phyloP scores from a whole-genome alignment of 164 flowering plant species.

The Pachysandra terminalis region DNA sequence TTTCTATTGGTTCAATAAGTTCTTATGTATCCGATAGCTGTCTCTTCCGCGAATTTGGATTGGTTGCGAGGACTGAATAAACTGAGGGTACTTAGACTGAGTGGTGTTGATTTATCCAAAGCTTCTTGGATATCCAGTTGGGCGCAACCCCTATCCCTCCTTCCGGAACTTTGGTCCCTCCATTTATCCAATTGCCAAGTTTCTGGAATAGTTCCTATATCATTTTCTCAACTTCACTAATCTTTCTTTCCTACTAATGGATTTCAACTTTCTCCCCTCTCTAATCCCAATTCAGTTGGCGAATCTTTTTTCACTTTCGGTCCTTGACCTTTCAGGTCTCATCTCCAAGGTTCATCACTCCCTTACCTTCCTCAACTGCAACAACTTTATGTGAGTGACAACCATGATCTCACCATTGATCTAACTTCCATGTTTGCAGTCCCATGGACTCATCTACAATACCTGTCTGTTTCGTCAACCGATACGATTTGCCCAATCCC shows the following conservation, averaged over 20 bases:
- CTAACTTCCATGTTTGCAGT: slow-evolving; percentile 10
- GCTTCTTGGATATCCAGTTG: slow-evolving; percentile 10
- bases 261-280: slow-evolving; percentile 16
- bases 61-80: slow-evolving; percentile 17
- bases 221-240: slow-evolving; percentile 14
- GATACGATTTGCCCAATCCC: slow-evolving; percentile 6
- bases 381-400: slow-evolving; percentile 6
- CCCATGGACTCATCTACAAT: slow-evolving; percentile 1
- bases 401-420: slow-evolving; percentile 6
- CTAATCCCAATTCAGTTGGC: slow-evolving; percentile 15
- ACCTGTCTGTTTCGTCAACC: not conserved
- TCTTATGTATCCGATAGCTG: slow-evolving; percentile 4
- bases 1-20: not conserved
- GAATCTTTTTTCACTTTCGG: not conserved
- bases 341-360: slow-evolving; percentile 11
- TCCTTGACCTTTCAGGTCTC: slow-evolving; percentile 11
- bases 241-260: slow-evolving; percentile 13
- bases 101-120: slow-evolving; percentile 17
- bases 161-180: slow-evolving; percentile 16
- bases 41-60: slow-evolving; percentile 9
- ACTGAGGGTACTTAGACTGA: slow-evolving; percentile 12
- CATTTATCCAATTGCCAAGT: slow-evolving; percentile 17
- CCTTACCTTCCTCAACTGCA: slow-evolving; percentile 17
- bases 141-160: slow-evolving; percentile 20
- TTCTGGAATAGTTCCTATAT: slow-evolving; percentile 13